Evolutionary conservation across 2,329 filamentous ascomycete genomes (phyloP), one percentile per base, ranked within the genome.

Genomic region (Scedosporium minutisporum): DNA sequence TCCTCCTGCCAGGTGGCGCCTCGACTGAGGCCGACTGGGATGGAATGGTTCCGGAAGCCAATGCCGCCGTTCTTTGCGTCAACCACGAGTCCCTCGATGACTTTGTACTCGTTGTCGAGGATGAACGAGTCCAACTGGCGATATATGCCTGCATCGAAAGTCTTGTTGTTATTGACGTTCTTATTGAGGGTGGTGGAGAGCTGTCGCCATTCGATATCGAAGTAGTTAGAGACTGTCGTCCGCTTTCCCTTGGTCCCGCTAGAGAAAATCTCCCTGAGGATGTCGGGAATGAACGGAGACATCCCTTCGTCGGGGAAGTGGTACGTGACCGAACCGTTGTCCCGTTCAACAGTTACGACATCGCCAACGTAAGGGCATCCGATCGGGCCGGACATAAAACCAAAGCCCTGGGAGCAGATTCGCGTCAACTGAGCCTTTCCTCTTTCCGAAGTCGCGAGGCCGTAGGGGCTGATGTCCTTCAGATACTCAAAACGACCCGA

Each of bases 1-100:
- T 81, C 78, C 63, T 82, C 79, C 0, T 70, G 69, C 79, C 79
- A 81, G 1, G 67, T 69, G 6, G 71, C 75, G 0, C 78, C 78
- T 48, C 70, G 71, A 1, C 64, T 29, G 1, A 72, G 64, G 0
- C 66, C 67, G 0, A 65, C 51, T 1, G 78, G 78, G 0, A 72
- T 63, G 0, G 73, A 78, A 63, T 80, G 77, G 64, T 80, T 80
- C 25, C 78, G 72, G 9, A 80, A 75, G 0, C 78, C 78, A 21
- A 80, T 70, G 0, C 77, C 76, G 0, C 78, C 77, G 18, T 68
- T 70, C 25, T 69, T 66, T 25, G 71, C 72, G 63, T 80, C 77
- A 0, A 79, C 73, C 6, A 80, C 67, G 3, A 80, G 68, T 0
- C 78, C 78, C 64, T 81, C 78, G 0, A 80, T 68, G 2, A 72